A percentile compares a stretch with the other conserved stretches of the same genome.
Evolutionary conservation across 202 grass and related monocot genomes (phyloP).

Genomic region (Hordeum pubiflorum): DNA sequence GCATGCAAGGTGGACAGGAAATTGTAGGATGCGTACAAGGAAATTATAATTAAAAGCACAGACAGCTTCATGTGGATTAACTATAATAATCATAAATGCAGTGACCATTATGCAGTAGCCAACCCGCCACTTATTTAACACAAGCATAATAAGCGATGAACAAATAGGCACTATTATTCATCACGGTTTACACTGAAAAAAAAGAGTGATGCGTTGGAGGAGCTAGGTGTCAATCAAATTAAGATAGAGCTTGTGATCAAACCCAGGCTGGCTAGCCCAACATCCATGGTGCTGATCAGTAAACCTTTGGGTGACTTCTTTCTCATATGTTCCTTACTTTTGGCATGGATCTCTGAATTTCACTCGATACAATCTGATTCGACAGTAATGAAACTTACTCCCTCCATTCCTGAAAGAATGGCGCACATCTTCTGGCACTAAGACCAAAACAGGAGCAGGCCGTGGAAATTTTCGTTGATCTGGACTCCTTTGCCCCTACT

Average conservation of each 20-base stretch:
- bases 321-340: too few species aligned
- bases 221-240: not conserved
- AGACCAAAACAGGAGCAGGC: too few species aligned
- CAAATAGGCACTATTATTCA: not conserved
- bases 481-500: too few species aligned
- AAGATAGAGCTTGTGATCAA: not conserved
- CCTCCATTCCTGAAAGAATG: too few species aligned
- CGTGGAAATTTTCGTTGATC: too few species aligned
- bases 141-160: not conserved
- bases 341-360: too few species aligned
- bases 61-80: not conserved
- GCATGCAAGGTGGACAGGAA: not conserved
- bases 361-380: too few species aligned
- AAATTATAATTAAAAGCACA: not conserved
- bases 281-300: not conserved
- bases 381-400: too few species aligned
- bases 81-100: not conserved
- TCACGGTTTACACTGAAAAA: not conserved
- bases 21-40: not conserved
- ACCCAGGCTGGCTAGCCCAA: not conserved
- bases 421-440: too few species aligned
- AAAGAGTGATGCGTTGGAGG: not conserved
- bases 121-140: not conserved
- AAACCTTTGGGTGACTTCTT: too few species aligned
- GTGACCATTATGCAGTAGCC: not conserved